A percentile compares a stretch with the other conserved stretches of the same genome.
phyloP scores from a whole-genome alignment of 2,329 filamentous ascomycete species.

The Botryotinia calthae region DNA sequence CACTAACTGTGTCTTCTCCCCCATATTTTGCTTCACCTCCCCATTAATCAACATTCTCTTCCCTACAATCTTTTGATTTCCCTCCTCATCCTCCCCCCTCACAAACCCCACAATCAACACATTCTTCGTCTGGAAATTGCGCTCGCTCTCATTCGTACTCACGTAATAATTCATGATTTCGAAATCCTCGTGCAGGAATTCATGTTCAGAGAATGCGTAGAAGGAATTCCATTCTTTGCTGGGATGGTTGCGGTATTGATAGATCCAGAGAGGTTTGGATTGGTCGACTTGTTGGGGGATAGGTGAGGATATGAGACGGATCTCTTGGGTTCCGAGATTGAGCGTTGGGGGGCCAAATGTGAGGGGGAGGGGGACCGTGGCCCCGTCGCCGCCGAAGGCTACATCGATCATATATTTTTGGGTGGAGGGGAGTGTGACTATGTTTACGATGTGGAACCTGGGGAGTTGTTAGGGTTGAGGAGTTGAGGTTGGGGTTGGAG shows the following conservation, averaged over 20 bases:
- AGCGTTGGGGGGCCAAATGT: slow-evolving; percentile 38
- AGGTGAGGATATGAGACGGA: slow-evolving; percentile 51
- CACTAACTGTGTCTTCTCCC: slow-evolving; percentile 50
- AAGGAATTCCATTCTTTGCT: slow-evolving; percentile 55
- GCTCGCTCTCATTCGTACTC: slow-evolving; percentile 52
- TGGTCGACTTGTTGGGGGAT: slow-evolving; percentile 47
- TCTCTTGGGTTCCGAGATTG: slow-evolving; percentile 53
- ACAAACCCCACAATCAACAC: slow-evolving; percentile 59
- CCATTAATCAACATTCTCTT: slow-evolving; percentile 52
- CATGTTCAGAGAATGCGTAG: slow-evolving; percentile 65
- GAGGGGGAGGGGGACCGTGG: slow-evolving; percentile 57
- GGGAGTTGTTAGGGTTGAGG: neutral
- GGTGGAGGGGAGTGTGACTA: slow-evolving; percentile 52
- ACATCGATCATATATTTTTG: slow-evolving; percentile 56
- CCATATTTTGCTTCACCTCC: slow-evolving; percentile 53
- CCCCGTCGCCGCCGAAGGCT: slow-evolving; percentile 62
- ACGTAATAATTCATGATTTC: slow-evolving; percentile 58
- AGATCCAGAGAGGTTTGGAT: slow-evolving; percentile 57
- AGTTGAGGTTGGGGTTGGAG: no score
- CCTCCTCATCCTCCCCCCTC: slow-evolving; percentile 38
- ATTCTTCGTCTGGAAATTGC: slow-evolving; percentile 57
- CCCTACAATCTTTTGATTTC: slow-evolving; percentile 46
- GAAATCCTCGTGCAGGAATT: slow-evolving; percentile 62
- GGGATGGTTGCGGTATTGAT: slow-evolving; percentile 53
- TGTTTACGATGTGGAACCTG: slow-evolving; percentile 59